phyloP scores from a whole-genome alignment of 2,329 filamentous ascomycete genomes.

The Cyphellophora attinorum region DNA sequence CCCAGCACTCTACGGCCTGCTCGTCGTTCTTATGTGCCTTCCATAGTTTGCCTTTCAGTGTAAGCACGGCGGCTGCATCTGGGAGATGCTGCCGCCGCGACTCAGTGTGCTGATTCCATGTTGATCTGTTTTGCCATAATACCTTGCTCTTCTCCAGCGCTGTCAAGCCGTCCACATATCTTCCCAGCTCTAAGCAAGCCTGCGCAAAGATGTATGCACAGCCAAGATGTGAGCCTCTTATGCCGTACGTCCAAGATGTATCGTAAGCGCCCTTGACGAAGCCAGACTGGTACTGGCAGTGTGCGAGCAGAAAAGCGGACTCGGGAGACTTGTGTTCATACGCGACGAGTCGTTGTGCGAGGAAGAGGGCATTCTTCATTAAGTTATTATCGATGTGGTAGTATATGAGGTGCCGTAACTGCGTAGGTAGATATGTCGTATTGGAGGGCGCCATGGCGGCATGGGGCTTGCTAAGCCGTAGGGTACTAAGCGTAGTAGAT shows the following conservation, averaged over 20 bases:
- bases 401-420: conserved; percentile 57
- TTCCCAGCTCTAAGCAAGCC: conserved; percentile 69
- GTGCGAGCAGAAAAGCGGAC: conserved; percentile 69
- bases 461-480: too few relatives aligned
- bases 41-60: conserved; percentile 79
- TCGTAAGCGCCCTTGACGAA: conserved; percentile 82
- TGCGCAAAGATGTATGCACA: conserved; percentile 90
- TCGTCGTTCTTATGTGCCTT: conserved; percentile 69
- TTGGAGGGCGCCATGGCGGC: conserved; percentile 45
- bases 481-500: too few relatives aligned
- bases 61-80: conserved; percentile 75
- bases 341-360: conserved; percentile 75
- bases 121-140: conserved; percentile 66
- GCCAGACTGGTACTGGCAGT: conserved; percentile 75
- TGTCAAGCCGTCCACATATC: conserved; percentile 68
- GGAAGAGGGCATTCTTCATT: conserved; percentile 83
- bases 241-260: conserved; percentile 60
- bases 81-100: conserved; percentile 64
- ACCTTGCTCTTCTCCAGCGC: conserved; percentile 73
- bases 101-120: conserved; percentile 74
- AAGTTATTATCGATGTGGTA: conserved; percentile 83
- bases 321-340: conserved; percentile 76
- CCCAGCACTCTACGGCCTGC: conserved; percentile 76
- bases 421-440: conserved; percentile 42
- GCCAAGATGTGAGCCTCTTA: conserved; percentile 66